Conservation (phyloP, 768 basidiomycete genomes). For the Piloderma croceum region DNA sequence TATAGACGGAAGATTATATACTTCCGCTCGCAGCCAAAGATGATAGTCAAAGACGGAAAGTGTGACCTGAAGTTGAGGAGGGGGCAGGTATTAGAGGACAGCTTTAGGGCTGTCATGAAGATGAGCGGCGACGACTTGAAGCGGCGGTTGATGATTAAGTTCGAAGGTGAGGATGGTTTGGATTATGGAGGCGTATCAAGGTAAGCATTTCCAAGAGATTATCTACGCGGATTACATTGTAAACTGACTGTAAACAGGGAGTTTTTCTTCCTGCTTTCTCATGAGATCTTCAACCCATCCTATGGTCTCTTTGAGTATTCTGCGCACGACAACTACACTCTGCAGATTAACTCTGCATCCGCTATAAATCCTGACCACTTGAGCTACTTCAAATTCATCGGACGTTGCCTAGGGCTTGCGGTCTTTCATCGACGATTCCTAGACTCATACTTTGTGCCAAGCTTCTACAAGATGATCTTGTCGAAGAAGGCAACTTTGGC, state of each 20-base stretch:
- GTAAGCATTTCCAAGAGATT: constrained; percentile 29
- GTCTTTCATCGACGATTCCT: constrained; percentile 76
- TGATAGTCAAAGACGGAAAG: constrained; percentile 72
- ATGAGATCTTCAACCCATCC: constrained; percentile 77
- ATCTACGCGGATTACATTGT: background rate
- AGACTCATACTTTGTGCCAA: constrained; percentile 74
- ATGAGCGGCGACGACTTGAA: constrained; percentile 67
- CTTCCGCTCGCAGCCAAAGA: constrained; percentile 85
- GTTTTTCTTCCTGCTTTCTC: constrained; percentile 83
- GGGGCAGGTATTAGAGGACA: constrained; percentile 79
- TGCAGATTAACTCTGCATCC: constrained; percentile 74
- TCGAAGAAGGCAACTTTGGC: constrained; percentile 52
- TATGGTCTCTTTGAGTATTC: constrained; percentile 83
- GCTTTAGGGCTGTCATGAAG: constrained; percentile 80
- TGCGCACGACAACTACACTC: constrained; percentile 72
- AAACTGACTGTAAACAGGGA: constrained; percentile 41
- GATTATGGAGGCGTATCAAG: constrained; percentile 77
- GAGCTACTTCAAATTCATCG: constrained; percentile 80
- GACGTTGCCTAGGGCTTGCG: constrained; percentile 65
- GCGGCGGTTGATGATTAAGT: constrained; percentile 64
- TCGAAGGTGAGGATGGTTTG: constrained; percentile 75
- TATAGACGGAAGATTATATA: constrained; percentile 89
- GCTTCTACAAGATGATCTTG: constrained; percentile 77
- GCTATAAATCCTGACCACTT: constrained; percentile 73
- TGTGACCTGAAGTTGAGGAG: constrained; percentile 84